Evolutionary conservation across 345 rosid genomes (phyloP).

Genomic region (Salix purpurea): DNA sequence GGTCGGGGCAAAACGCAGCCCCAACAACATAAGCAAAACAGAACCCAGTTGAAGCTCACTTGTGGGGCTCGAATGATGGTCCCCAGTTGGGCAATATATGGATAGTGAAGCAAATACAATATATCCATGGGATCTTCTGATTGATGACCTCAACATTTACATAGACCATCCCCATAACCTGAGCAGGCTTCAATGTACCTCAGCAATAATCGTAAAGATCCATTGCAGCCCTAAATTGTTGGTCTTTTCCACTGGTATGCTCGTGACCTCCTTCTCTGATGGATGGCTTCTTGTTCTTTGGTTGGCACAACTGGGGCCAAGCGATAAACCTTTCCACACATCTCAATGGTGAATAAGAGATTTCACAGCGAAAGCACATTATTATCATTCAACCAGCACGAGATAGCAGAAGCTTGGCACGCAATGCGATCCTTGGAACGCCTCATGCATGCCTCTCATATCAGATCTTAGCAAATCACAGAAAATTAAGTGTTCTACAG

Average conservation of each 20-base stretch:
- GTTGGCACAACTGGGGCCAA: constrained; percentile 88
- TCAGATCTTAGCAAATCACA: background rate
- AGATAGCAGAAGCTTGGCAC: background rate
- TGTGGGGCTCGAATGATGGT: no score
- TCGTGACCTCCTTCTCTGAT: constrained; percentile 88
- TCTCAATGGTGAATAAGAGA: constrained; percentile 50
- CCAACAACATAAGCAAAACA: no score
- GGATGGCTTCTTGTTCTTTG: constrained; percentile 60
- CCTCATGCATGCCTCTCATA: no score
- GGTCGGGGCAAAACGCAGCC: no score
- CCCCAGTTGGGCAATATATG: background rate
- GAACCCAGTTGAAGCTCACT: no score
- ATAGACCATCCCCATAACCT: background rate
- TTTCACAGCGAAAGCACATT: background rate
- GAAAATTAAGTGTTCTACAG: background rate
- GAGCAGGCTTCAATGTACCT: background rate
- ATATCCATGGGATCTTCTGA: background rate
- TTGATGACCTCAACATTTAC: background rate
- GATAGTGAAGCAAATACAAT: background rate
- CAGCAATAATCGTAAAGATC: background rate
- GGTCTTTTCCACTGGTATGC: constrained; percentile 98
- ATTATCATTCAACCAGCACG: background rate
- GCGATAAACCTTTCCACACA: constrained; percentile 86
- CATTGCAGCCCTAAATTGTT: constrained; percentile 26
- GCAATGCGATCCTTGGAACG: background rate